A percentile compares a stretch with the other conserved stretches of the same genome.
Conservation (phyloP, 306 rosid species). For the Acacia acuminata region DNA sequence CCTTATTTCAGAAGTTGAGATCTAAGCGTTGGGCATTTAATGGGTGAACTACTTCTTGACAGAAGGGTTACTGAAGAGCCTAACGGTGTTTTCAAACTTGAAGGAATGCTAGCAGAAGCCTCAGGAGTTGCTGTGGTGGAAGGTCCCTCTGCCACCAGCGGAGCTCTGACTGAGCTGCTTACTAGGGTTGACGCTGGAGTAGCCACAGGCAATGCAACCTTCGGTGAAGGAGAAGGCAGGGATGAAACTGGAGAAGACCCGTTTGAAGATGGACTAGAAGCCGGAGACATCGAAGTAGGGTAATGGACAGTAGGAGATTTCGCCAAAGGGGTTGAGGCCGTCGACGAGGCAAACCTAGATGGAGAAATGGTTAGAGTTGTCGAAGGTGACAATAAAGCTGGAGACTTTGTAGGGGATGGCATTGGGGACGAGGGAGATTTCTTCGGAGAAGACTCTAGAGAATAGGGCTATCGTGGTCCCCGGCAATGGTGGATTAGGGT, state of each 20-base stretch:
- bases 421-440: no score
- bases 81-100: slow-evolving; percentile 57
- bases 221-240: slow-evolving; percentile 43
- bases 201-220: slow-evolving; percentile 26
- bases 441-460: no score
- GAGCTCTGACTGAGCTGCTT: slow-evolving; percentile 37
- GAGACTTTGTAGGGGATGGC: slow-evolving; percentile 29
- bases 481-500: no score
- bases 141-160: slow-evolving; percentile 53
- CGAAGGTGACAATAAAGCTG: slow-evolving; percentile 52
- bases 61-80: background rate
- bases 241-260: slow-evolving; percentile 46
- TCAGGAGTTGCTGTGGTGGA: slow-evolving; percentile 47
- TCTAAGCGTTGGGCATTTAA: no score
- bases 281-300: slow-evolving; percentile 37
- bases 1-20: no score
- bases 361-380: slow-evolving; percentile 52
- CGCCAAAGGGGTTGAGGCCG: slow-evolving; percentile 26
- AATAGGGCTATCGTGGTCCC: no score
- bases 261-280: slow-evolving; percentile 47
- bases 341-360: slow-evolving; percentile 32
- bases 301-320: slow-evolving; percentile 29
- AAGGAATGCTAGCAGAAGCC: slow-evolving; percentile 44
- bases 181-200: slow-evolving; percentile 41
- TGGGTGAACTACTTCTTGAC: slow-evolving; percentile 34